A percentile compares a stretch with the other conserved stretches of the same genome.
Conservation (phyloP, 2,329 filamentous ascomycete species). For the Pestalotiopsis sp. region DNA sequence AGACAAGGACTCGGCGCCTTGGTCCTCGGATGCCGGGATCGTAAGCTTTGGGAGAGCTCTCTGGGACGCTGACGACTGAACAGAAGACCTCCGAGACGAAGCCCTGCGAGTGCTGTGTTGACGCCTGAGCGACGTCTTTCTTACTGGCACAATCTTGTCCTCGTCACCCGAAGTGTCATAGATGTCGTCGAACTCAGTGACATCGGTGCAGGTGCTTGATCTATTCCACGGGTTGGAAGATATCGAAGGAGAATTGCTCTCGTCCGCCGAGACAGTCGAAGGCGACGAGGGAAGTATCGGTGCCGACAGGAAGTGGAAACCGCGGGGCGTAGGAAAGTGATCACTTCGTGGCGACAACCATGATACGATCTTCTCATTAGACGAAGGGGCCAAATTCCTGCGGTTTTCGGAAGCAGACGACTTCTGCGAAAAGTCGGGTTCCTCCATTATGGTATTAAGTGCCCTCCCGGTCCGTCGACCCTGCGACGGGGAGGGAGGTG, state of each 20-base stretch:
- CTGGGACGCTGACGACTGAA: slow-evolving; percentile 38
- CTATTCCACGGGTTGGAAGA: slow-evolving; percentile 66
- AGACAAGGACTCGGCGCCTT: slow-evolving; percentile 44
- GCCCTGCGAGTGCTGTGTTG: slow-evolving; percentile 36
- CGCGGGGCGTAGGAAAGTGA: slow-evolving; percentile 74
- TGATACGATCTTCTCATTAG: slow-evolving; percentile 56
- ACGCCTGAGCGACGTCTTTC: slow-evolving; percentile 39
- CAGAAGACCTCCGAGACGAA: slow-evolving; percentile 45
- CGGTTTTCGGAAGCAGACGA: slow-evolving; percentile 28
- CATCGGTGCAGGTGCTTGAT: slow-evolving; percentile 63
- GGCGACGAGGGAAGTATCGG: slow-evolving; percentile 65
- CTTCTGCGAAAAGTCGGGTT: slow-evolving; percentile 43
- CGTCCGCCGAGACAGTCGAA: slow-evolving; percentile 56
- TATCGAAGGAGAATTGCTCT: slow-evolving; percentile 48
- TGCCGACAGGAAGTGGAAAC: slow-evolving; percentile 65
- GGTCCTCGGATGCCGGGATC: slow-evolving; percentile 48
- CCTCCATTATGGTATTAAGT: slow-evolving; percentile 71
- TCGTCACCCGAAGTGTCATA: slow-evolving; percentile 88
- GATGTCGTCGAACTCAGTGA: slow-evolving; percentile 81
- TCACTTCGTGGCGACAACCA: slow-evolving; percentile 64
- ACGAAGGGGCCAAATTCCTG: slow-evolving; percentile 30
- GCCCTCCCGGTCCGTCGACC: slow-evolving; percentile 53
- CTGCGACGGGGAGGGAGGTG: slow-evolving; percentile 56
- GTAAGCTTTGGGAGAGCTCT: slow-evolving; percentile 50
- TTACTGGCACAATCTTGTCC: slow-evolving; percentile 49